Evolutionary conservation across 495 filamentous ascomycete species (phyloP).

Genomic region (Penicillium tannophilum): DNA sequence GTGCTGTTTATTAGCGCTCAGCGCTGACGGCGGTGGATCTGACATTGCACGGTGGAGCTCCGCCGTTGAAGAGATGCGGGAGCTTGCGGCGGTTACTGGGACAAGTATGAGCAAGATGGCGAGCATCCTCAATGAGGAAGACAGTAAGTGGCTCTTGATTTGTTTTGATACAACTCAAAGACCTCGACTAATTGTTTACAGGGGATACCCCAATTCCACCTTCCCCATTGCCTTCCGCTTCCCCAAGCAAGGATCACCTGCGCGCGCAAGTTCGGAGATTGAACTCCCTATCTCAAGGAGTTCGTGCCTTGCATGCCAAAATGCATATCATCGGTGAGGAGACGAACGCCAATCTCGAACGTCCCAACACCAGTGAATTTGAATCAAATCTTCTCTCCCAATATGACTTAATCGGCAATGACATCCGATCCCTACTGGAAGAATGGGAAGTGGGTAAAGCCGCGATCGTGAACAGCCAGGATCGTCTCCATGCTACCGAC

Average conservation of each 20-base stretch:
- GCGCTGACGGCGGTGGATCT: constrained; percentile 77
- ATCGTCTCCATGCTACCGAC: constrained; percentile 53
- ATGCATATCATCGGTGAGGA: constrained; percentile 92
- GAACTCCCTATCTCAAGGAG: constrained; percentile 83
- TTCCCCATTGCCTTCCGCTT: constrained; percentile 68
- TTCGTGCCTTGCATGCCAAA: constrained; percentile 91
- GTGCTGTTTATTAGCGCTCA: constrained; percentile 82
- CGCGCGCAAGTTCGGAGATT: constrained; percentile 84
- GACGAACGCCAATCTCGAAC: constrained; percentile 73
- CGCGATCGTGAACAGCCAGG: constrained; percentile 71
- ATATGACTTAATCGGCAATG: constrained; percentile 91
- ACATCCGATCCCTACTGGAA: constrained; percentile 78
- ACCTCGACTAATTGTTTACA: constrained; percentile 31
- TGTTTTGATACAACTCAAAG: constrained; percentile 8
- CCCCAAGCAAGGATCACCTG: constrained; percentile 79
- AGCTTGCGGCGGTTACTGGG: constrained; percentile 58
- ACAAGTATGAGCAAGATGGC: constrained; percentile 59
- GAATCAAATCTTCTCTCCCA: constrained; percentile 77
- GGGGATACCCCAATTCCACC: constrained; percentile 53
- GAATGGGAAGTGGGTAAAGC: constrained; percentile 90
- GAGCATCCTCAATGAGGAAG: constrained; percentile 76
- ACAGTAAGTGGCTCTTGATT: constrained; percentile 58
- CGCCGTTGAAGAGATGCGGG: constrained; percentile 74
- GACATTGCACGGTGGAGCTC: constrained; percentile 81
- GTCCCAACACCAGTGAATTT: constrained; percentile 66